Evolutionary conservation across 345 rosid species (phyloP).

Genomic region (Euphorbia lathyris): DNA sequence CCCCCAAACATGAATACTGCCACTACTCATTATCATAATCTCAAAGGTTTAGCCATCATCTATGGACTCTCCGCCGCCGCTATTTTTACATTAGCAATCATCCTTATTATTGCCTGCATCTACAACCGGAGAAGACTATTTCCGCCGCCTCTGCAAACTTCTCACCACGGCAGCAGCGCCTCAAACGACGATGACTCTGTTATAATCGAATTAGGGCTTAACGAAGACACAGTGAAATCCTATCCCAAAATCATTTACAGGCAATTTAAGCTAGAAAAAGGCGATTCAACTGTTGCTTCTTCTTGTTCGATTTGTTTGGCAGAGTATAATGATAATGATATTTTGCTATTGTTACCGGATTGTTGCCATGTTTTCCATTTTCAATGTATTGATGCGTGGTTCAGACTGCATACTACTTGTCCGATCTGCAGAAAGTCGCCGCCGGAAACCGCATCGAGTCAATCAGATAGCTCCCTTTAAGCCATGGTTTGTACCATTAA

Average conservation of each 20-base stretch:
- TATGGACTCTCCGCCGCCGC: background rate
- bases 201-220: constrained; percentile 23
- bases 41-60: background rate
- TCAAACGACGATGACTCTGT: background rate
- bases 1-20: background rate
- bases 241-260: constrained; percentile 33
- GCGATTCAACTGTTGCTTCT: constrained; percentile 3
- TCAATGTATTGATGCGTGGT: constrained; percentile 36
- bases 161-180: background rate
- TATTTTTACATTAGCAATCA: background rate
- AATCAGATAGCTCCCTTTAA: constrained; percentile 1
- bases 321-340: constrained; percentile 31
- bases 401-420: constrained; percentile 33
- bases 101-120: background rate
- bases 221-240: constrained; percentile 31
- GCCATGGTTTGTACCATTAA: constrained; percentile 1
- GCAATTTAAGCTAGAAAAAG: constrained; percentile 14
- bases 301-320: constrained; percentile 39
- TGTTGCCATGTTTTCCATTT: constrained; percentile 38
- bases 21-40: background rate
- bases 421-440: constrained; percentile 36
- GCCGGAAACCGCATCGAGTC: background rate
- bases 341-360: constrained; percentile 31
- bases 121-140: background rate
- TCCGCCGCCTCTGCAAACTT: background rate